Evolutionary conservation across 441 rosid species (phyloP).

Genomic region (Erodium moschatum): DNA sequence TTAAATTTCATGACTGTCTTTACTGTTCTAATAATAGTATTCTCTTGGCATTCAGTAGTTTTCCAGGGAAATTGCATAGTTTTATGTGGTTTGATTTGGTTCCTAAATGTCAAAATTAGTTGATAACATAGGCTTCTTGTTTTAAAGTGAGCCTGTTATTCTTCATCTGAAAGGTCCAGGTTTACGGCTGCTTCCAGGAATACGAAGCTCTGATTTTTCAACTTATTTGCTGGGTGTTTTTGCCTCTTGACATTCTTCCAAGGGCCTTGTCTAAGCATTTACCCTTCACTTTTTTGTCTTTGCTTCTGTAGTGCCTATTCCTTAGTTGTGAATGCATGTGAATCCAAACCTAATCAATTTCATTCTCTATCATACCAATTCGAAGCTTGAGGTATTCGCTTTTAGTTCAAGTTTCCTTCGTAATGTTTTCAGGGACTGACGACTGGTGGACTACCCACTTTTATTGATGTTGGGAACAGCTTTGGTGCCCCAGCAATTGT

Average conservation of each 20-base stretch:
- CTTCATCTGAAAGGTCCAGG: constrained; percentile 8
- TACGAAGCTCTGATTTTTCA: background rate
- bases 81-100: background rate
- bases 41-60: background rate
- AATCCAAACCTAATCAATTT: background rate
- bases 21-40: background rate
- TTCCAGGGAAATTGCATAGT: background rate
- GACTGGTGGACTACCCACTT: constrained; percentile 93
- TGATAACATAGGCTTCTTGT: background rate
- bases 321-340: background rate
- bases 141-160: background rate
- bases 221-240: constrained; percentile 2
- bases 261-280: constrained; percentile 6
- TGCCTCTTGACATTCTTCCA: constrained; percentile 1
- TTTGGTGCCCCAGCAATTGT: constrained; percentile 93
- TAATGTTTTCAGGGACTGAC: constrained; percentile 61
- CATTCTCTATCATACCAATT: background rate
- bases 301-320: background rate
- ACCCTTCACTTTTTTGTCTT: constrained; percentile 4
- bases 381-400: background rate
- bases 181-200: constrained; percentile 1
- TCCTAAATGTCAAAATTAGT: background rate
- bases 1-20: constrained; percentile 1
- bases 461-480: constrained; percentile 87
- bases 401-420: background rate